phyloP scores from a whole-genome alignment of 2,329 filamentous ascomycete species.

The Penicillium capsulatum region DNA sequence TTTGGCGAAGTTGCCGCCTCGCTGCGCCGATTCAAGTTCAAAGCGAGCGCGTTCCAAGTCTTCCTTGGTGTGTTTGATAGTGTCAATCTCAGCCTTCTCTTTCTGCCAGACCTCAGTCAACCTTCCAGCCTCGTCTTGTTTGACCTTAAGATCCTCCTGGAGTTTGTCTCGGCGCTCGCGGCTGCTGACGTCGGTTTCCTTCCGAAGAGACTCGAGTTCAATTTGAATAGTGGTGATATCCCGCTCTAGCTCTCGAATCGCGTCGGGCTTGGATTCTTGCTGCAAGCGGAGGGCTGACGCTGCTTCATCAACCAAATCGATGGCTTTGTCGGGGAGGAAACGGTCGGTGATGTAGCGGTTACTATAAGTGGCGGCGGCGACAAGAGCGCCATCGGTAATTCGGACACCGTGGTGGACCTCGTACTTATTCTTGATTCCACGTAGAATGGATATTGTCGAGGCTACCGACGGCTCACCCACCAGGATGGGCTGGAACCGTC shows the following conservation, averaged over 20 bases:
- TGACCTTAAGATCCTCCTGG: constrained; percentile 68
- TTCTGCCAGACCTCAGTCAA: constrained; percentile 85
- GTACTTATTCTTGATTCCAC: constrained; percentile 96
- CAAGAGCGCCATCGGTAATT: constrained; percentile 86
- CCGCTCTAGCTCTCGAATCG: constrained; percentile 86
- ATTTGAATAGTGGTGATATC: constrained; percentile 98
- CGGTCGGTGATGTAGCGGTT: constrained; percentile 97
- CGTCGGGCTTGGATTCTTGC: constrained; percentile 94
- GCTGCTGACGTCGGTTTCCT: constrained; percentile 87
- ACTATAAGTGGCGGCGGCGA: constrained; percentile 85
- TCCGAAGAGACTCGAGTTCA: constrained; percentile 87
- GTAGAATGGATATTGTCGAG: constrained; percentile 90
- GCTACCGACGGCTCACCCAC: constrained; percentile 89
- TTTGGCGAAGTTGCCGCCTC: constrained; percentile 80
- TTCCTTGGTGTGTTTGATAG: constrained; percentile 80
- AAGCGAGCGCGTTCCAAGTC: constrained; percentile 81
- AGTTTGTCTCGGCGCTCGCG: constrained; percentile 83
- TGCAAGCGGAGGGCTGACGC: constrained; percentile 85
- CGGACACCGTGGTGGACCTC: constrained; percentile 95
- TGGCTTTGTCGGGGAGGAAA: constrained; percentile 94
- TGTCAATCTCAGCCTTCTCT: constrained; percentile 78
- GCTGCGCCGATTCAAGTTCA: constrained; percentile 81
- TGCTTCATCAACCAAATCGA: constrained; percentile 93
- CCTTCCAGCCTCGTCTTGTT: constrained; percentile 69
- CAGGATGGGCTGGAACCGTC: constrained; percentile 88